Base-by-base conservation (phyloP, 208 protist species). In the Crithidia sp. region DNA sequence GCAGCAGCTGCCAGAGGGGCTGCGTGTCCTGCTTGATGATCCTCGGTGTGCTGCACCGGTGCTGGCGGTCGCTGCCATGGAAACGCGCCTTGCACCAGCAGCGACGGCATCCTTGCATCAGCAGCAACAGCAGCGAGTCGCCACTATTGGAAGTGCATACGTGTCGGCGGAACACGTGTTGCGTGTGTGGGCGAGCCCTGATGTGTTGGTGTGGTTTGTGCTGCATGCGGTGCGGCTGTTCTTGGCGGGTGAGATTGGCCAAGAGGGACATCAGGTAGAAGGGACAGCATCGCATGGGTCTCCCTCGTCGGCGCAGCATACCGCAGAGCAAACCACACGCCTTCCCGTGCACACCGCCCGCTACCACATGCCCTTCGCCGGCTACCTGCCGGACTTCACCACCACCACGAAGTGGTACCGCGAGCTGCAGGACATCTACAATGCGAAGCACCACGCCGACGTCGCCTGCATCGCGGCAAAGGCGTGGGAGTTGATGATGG, bases 331-430 rank as follows among this genome's bases (percentile, higher is more conserved):
- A 36, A 9, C 2, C 17, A 13, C 7, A 14, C 7, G 40, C 19
- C 45, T 5, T 13, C 28, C 53, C 16, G 28, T 19, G 9, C 40
- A 45, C 41, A 10, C 47, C 4, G 45, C 68, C 0, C 5, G 50
- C 2, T 58, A 54, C 47, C 60, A 45, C 40, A 67, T 99, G 13
- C 98, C 98, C 2, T 74, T 98, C 19, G 74, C 77, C 44, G 97
- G 97, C 53, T 81, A 85, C 71, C 58, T 99, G 5, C 98, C 97
- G 12, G 98, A 99, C 82, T 96, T 99, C 71, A 93, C 81, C 4
- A 93, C 97, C n/a, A 96, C 96, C 36, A 98, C 97, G n/a, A 58
- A 74, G 14, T 97, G 86, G 76, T 99, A 98, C 75, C 69, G 91
- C 12, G 83, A 91, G 65, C 85, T 99, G n/a, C 89, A 97, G 59